A percentile compares a stretch with the other conserved stretches of the same genome.
phyloP scores from a whole-genome alignment of 306 rosid genomes.

The Quercus rubra region DNA sequence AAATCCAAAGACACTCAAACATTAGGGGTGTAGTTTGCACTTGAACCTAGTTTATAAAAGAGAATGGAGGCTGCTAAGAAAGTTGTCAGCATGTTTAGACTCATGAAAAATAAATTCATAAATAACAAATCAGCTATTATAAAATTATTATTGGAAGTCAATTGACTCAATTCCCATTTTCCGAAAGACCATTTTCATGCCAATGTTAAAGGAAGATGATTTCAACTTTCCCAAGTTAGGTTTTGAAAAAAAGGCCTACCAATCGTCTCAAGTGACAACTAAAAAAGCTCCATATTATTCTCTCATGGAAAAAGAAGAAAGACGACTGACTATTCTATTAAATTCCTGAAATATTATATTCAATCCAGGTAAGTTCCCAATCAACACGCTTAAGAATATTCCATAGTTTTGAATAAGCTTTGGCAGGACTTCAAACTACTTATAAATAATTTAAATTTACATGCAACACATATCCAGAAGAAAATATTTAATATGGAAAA shows the following conservation, averaged over 20 bases:
- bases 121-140: background rate
- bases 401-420: background rate
- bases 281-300: background rate
- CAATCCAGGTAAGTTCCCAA: background rate
- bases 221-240: background rate
- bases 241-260: background rate
- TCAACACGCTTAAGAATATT: background rate
- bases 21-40: too few relatives aligned
- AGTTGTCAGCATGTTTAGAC: background rate
- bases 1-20: too few relatives aligned
- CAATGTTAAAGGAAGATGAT: background rate
- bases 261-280: background rate
- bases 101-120: background rate
- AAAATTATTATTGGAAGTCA: background rate
- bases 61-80: background rate
- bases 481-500: background rate
- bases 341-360: background rate
- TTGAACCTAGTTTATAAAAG: background rate
- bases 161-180: background rate
- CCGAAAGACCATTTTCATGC: background rate
- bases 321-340: background rate
- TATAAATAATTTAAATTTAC: background rate
- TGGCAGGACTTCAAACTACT: background rate
- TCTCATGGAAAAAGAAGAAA: background rate
- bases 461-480: background rate